phyloP scores from a whole-genome alignment of 2,329 filamentous ascomycete species.

The Penicillium sp. region DNA sequence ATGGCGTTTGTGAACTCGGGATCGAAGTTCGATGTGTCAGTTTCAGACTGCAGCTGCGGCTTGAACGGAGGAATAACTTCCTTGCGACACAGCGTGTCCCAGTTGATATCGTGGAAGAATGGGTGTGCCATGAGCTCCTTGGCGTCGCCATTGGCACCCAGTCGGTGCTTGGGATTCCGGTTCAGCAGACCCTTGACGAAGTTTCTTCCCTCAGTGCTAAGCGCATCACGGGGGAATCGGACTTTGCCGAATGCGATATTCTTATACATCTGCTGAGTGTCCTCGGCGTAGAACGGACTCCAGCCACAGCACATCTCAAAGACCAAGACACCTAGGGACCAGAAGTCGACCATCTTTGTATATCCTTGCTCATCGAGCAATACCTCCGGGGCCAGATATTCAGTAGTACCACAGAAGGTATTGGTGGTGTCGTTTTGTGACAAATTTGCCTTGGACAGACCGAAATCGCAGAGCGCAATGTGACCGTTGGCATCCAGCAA shows the following conservation, averaged over 20 bases:
- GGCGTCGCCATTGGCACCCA: slow-evolving; percentile 83
- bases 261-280: slow-evolving; percentile 99
- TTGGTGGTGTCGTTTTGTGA: slow-evolving; percentile 97
- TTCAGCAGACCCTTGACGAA: slow-evolving; percentile 97
- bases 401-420: slow-evolving; percentile 96
- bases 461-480: slow-evolving; percentile 95
- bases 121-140: slow-evolving; percentile 88
- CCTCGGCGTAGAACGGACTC: slow-evolving; percentile 97
- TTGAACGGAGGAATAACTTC: slow-evolving; percentile 94
- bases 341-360: slow-evolving; percentile 99
- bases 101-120: slow-evolving; percentile 92
- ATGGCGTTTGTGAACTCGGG: slow-evolving; percentile 95
- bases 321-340: slow-evolving; percentile 92
- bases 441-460: slow-evolving; percentile 91
- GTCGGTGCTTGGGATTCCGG: slow-evolving; percentile 87
- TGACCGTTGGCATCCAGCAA: slow-evolving; percentile 93
- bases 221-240: slow-evolving; percentile 83
- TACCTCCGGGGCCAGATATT: slow-evolving; percentile 93
- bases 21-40: slow-evolving; percentile 96
- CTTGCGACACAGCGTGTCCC: slow-evolving; percentile 79
- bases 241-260: slow-evolving; percentile 99
- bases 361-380: slow-evolving; percentile 93
- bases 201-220: slow-evolving; percentile 89
- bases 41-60: slow-evolving; percentile 89
- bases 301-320: slow-evolving; percentile 99